Evolutionary conservation across 495 filamentous ascomycete species (phyloP).

Genomic region (Cudoniella acicularis): DNA sequence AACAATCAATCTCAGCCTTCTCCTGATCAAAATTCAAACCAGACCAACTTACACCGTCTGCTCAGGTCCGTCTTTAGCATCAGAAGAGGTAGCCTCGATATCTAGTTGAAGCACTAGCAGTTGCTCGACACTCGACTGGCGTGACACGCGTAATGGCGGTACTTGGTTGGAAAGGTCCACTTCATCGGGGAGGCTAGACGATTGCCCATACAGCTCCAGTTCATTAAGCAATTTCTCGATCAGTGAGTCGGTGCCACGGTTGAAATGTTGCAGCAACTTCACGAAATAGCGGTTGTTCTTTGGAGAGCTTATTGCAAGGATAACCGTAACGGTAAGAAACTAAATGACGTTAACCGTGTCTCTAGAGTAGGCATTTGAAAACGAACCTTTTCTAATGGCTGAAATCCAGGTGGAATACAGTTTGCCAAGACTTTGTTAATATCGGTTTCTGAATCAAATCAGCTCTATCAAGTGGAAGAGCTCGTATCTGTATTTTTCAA

Average conservation of each 20-base stretch:
- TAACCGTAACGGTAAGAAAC: neutral
- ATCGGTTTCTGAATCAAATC: slow-evolving; percentile 2
- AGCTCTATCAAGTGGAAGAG: neutral
- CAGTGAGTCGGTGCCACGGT: neutral
- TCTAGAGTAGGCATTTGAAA: neutral
- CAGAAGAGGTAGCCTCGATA: neutral
- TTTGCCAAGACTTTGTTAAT: neutral
- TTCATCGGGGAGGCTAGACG: neutral
- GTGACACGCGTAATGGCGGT: slow-evolving; percentile 4
- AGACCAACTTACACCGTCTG: neutral
- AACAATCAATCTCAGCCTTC: neutral
- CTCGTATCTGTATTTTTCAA: neutral
- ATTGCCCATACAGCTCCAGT: neutral
- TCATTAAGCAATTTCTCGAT: neutral
- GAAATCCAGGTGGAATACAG: neutral
- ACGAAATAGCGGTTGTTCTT: slow-evolving; percentile 1
- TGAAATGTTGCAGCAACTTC: neutral
- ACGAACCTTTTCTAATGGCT: neutral
- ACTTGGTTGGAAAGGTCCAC: neutral
- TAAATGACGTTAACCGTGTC: neutral
- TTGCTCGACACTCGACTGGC: slow-evolving; percentile 3
- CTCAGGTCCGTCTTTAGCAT: slow-evolving; percentile 2
- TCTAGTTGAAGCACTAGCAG: slow-evolving; percentile 1
- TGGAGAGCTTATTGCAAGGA: slow-evolving; percentile 2
- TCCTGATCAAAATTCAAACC: slow-evolving; percentile 3